Conservation (phyloP, 225 moss, liverwort and hornwort species). For the Straminergon stramineum region DNA sequence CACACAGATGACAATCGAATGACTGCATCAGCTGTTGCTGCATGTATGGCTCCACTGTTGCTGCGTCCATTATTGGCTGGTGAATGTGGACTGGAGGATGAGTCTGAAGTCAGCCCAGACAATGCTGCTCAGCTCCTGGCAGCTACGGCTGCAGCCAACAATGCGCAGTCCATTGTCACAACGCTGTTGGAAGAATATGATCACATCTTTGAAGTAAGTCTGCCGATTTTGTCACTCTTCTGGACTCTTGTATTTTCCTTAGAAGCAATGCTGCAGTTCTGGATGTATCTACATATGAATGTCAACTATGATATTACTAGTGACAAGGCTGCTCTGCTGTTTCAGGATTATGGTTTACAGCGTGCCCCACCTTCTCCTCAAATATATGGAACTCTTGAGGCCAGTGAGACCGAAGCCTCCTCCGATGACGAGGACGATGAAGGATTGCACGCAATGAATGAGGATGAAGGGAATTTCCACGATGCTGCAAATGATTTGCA, state of each 20-base stretch:
- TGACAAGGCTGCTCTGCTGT: background rate
- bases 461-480: constrained; percentile 76
- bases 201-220: constrained; percentile 81
- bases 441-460: constrained; percentile 39
- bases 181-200: constrained; percentile 91
- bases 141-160: constrained; percentile 95
- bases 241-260: background rate
- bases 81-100: constrained; percentile 93
- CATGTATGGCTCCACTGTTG: constrained; percentile 97
- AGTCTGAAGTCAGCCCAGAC: constrained; percentile 84
- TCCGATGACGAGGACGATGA: constrained; percentile 74
- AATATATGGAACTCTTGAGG: constrained; percentile 70
- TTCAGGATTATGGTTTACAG: constrained; percentile 65
- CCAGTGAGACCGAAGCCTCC: constrained; percentile 72
- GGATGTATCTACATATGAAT: background rate
- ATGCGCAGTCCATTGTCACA: constrained; percentile 92
- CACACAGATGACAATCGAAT: constrained; percentile 88
- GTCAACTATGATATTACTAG: background rate
- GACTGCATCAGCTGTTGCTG: constrained; percentile 94
- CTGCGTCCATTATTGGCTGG: constrained; percentile 87
- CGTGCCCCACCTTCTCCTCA: constrained; percentile 68
- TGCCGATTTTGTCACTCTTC: background rate
- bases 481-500: constrained; percentile 90
- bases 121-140: constrained; percentile 96
- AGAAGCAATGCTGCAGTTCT: background rate